These are phyloP conservation scores for Trichosporon faecale DNA, from an alignment of 1,284 basidiomycete species.

Conservation along the genomic window DNA sequence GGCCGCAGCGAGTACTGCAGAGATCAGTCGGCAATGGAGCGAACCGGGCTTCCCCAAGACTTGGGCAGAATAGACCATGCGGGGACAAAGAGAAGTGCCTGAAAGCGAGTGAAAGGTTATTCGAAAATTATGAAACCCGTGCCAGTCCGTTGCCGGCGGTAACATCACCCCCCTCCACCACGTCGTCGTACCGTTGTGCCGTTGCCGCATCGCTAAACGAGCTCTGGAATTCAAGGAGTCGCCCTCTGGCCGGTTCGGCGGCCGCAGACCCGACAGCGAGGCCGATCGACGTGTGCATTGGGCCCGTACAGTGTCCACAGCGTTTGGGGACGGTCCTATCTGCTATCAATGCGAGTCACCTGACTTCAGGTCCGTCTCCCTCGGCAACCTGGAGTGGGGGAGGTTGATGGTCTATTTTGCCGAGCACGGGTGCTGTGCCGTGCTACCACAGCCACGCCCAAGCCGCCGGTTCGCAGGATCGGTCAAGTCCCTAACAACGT, in stretches of 20 bases:
- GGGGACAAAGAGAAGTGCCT: background rate
- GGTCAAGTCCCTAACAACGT: background rate
- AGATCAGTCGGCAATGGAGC: background rate
- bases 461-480: background rate
- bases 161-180: background rate
- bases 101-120: background rate
- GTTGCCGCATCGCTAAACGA: constrained; percentile 5
- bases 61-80: background rate
- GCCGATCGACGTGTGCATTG: background rate
- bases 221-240: background rate
- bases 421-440: background rate
- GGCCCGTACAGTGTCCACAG: background rate
- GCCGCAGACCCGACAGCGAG: background rate
- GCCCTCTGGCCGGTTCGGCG: background rate
- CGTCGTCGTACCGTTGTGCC: background rate
- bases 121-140: constrained; percentile 9
- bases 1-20: background rate
- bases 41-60: background rate
- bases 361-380: background rate
- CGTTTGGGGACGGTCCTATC: background rate
- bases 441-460: background rate
- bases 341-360: background rate
- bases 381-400: constrained; percentile 9
- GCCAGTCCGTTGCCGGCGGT: constrained; percentile 11
- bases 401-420: background rate